Evolutionary conservation across 2,329 filamentous ascomycete species (phyloP).

Genomic region (Botrytis porri): DNA sequence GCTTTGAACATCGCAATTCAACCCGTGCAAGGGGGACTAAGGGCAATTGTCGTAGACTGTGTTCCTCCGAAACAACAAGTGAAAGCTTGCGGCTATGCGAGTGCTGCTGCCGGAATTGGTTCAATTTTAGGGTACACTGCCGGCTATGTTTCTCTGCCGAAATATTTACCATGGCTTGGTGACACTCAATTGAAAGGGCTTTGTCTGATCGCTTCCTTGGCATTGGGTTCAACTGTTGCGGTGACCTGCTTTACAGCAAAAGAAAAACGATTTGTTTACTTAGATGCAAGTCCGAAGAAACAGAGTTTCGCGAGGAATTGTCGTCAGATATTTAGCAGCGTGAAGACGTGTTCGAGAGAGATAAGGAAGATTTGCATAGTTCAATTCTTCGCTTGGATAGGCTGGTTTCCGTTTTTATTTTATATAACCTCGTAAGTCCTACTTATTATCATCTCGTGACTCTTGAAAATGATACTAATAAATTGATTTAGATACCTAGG

Average conservation of each 20-base stretch:
- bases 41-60: constrained; percentile 38
- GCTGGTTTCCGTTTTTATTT: constrained; percentile 41
- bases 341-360: constrained; percentile 15
- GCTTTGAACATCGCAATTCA: constrained; percentile 38
- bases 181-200: constrained; percentile 32
- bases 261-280: constrained; percentile 20
- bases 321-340: constrained; percentile 9
- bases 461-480: not conserved
- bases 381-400: constrained; percentile 38
- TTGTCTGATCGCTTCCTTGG: constrained; percentile 27
- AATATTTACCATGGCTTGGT: constrained; percentile 23
- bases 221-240: constrained; percentile 21
- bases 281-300: not conserved
- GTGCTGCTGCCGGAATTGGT: constrained; percentile 34
- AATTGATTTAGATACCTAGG: constrained; percentile 18
- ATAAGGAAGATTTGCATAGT: constrained; percentile 29
- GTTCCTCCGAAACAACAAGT: constrained; percentile 36
- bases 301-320: constrained; percentile 1
- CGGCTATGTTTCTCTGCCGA: constrained; percentile 29
- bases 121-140: constrained; percentile 38
- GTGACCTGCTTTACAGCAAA: constrained; percentile 19
- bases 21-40: constrained; percentile 37
- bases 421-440: constrained; percentile 35
- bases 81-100: constrained; percentile 36
- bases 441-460: not conserved